phyloP scores from a whole-genome alignment of 331 rosid genomes.

The Malus hybrid region DNA sequence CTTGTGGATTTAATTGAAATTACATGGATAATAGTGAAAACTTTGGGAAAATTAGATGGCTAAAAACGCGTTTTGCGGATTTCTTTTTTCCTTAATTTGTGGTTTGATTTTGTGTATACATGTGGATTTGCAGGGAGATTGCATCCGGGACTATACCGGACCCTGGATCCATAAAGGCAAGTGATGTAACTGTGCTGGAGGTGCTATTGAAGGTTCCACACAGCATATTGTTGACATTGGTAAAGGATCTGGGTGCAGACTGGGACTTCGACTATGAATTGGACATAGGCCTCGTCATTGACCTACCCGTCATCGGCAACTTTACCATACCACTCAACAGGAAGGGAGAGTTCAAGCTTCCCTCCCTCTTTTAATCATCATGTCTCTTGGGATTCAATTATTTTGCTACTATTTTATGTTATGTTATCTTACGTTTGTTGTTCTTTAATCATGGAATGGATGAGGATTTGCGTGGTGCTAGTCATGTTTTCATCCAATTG shows the following conservation, averaged over 20 bases:
- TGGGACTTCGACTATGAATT: conserved; percentile 85
- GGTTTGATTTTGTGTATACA: background rate
- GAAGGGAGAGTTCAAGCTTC: conserved; percentile 80
- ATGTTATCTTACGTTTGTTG: background rate
- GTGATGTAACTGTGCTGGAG: conserved; percentile 41
- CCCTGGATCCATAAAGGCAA: conserved; percentile 65
- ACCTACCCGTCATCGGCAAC: conserved; percentile 66
- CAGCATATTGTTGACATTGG: conserved; percentile 48
- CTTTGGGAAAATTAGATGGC: too few relatives aligned
- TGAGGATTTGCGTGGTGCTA: background rate
- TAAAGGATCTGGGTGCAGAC: conserved; percentile 61
- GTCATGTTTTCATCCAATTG: background rate
- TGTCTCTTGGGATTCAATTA: background rate
- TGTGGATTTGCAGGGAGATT: conserved; percentile 36
- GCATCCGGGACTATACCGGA: conserved; percentile 70
- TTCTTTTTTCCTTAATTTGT: background rate
- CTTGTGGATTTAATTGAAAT: too few relatives aligned
- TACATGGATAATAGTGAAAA: too few relatives aligned
- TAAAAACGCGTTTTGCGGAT: background rate
- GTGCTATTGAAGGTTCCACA: conserved; percentile 71
- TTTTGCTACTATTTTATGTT: background rate
- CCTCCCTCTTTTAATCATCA: conserved; percentile 22
- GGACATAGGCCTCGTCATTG: conserved; percentile 46
- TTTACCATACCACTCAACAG: conserved; percentile 64
- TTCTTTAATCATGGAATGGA: background rate